Evolutionary conservation across 2,329 filamentous ascomycete genomes (phyloP).

Genomic region (Cadophora sp.): DNA sequence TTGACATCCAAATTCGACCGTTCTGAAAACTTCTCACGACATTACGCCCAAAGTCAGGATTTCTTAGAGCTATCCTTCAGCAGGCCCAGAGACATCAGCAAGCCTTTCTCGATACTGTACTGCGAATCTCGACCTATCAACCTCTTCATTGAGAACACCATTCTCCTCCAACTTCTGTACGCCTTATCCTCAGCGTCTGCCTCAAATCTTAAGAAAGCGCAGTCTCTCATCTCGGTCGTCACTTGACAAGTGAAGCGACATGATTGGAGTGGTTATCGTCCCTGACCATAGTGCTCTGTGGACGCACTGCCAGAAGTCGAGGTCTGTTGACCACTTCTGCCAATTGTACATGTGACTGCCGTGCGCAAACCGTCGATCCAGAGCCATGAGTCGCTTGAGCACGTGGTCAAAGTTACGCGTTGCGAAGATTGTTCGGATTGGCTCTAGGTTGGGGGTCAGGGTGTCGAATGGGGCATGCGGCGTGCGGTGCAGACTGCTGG

Average conservation of each 20-base stretch:
- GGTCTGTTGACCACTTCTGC: conserved; percentile 2
- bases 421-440: conserved; percentile 22
- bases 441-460: conserved; percentile 22
- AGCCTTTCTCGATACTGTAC: background rate
- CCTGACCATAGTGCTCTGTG: background rate
- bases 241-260: background rate
- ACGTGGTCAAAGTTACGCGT: conserved; percentile 47
- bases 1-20: conserved; percentile 9
- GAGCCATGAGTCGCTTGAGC: conserved; percentile 13
- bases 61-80: background rate
- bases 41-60: background rate
- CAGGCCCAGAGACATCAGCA: background rate
- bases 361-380: background rate
- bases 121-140: background rate
- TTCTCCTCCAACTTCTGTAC: background rate
- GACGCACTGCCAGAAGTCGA: background rate
- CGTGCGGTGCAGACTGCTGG: conserved; percentile 27
- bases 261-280: background rate
- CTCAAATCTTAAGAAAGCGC: background rate
- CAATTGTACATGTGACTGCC: background rate
- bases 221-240: background rate
- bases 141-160: background rate
- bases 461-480: conserved; percentile 16
- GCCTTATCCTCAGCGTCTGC: background rate
- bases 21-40: background rate